phyloP scores from a whole-genome alignment of 164 flowering plant genomes.

The Vitis cinerea region DNA sequence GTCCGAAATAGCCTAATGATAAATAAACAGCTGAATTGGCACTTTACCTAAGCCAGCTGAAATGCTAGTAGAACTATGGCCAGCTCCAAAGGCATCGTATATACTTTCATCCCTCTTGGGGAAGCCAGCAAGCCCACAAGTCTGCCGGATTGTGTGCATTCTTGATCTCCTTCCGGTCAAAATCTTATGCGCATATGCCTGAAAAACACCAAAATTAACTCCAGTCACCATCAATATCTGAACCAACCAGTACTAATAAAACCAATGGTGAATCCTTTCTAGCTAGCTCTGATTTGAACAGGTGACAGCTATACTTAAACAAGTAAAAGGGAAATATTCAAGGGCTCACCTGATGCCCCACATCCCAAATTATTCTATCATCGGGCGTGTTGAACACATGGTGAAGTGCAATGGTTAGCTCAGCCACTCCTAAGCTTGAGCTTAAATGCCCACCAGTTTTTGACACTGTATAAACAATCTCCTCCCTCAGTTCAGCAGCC shows the following conservation, averaged over 20 bases:
- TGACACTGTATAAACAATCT: slow-evolving; percentile 38
- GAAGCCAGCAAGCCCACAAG: slow-evolving; percentile 44
- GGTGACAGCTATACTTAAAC: no score
- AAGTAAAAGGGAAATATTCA: no score
- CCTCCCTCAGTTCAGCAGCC: slow-evolving; percentile 41
- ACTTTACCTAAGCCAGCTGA: slow-evolving; percentile 45
- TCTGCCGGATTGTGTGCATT: slow-evolving; percentile 51
- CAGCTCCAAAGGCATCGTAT: slow-evolving; percentile 49
- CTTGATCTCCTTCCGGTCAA: slow-evolving; percentile 42
- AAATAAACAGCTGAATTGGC: no score
- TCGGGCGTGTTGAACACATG: slow-evolving; percentile 49
- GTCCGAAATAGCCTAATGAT: no score
- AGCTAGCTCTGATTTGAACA: no score
- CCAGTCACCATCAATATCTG: background rate
- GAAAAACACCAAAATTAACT: slow-evolving; percentile 6
- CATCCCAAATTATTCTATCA: slow-evolving; percentile 53
- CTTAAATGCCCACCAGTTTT: slow-evolving; percentile 54
- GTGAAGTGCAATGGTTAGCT: slow-evolving; percentile 54
- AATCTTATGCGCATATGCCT: slow-evolving; percentile 46
- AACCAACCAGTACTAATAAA: no score
- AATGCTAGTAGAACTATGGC: slow-evolving; percentile 48
- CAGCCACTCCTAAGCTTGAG: slow-evolving; percentile 49
- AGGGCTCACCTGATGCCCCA: slow-evolving; percentile 41
- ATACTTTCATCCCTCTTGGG: slow-evolving; percentile 47
- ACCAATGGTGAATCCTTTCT: no score